These are phyloP conservation scores for Lichtheimia corymbifera DNA, from an alignment of 371 early-diverging fungal species.

Conservation along the genomic window DNA sequence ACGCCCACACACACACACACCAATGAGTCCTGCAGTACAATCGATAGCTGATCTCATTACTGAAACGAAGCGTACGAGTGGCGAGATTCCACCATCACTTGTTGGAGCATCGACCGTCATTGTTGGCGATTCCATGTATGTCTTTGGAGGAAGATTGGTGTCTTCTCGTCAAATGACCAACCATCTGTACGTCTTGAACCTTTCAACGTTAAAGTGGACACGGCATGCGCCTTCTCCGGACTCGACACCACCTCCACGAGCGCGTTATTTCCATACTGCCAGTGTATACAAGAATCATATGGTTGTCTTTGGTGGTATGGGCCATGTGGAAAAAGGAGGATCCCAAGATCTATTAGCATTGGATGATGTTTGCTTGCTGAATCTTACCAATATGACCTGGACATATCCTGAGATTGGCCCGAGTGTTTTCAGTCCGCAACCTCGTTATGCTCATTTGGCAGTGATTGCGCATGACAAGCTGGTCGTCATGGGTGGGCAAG, in stretches of 20 bases:
- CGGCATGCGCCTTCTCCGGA: conserved; percentile 33
- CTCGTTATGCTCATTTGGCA: conserved; percentile 74
- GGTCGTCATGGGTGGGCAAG: conserved; percentile 76
- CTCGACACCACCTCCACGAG: conserved; percentile 38
- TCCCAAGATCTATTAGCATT: conserved; percentile 49
- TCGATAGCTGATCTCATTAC: conserved; percentile 77
- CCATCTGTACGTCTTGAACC: conserved; percentile 66
- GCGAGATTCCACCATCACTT: conserved; percentile 67
- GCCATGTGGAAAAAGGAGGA: conserved; percentile 25
- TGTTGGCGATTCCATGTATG: conserved; percentile 57
- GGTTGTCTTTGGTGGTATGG: conserved; percentile 72
- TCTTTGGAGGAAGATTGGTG: conserved; percentile 76
- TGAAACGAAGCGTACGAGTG: conserved; percentile 64
- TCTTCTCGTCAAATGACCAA: conserved; percentile 68
- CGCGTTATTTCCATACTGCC: conserved; percentile 80
- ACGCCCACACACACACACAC: background rate
- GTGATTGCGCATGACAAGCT: conserved; percentile 56
- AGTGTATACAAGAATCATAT: conserved; percentile 58
- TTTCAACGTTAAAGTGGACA: conserved; percentile 60
- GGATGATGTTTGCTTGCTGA: conserved; percentile 67
- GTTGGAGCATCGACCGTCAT: conserved; percentile 71
- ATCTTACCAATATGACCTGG: conserved; percentile 61
- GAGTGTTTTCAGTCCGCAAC: conserved; percentile 53
- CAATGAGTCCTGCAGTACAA: conserved; percentile 51
- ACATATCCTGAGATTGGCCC: conserved; percentile 43